Percentiles rank a stretch among this genome's conserved stretches.
Evolutionary conservation across 164 flowering plant genomes (phyloP).

Genomic region (Piper longum): DNA sequence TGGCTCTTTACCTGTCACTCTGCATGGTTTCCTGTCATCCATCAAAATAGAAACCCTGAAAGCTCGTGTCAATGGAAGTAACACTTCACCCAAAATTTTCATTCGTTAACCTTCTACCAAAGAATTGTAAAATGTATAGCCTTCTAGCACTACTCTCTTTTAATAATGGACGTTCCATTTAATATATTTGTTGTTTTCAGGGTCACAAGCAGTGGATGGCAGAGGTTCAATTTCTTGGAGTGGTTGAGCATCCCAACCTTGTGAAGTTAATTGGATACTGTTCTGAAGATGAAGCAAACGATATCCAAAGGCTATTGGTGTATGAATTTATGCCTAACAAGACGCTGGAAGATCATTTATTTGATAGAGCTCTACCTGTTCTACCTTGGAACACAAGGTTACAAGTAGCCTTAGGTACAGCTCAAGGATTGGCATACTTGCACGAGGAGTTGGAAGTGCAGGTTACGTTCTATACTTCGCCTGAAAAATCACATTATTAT

Average conservation of each 20-base stretch:
- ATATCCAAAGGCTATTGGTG: conserved; percentile 37
- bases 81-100: too few relatives aligned
- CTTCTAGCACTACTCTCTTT: too few relatives aligned
- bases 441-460: conserved; percentile 37
- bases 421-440: conserved; percentile 8
- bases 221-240: conserved; percentile 46
- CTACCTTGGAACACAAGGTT: conserved; percentile 36
- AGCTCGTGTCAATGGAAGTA: too few relatives aligned
- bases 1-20: too few relatives aligned
- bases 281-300: conserved; percentile 37
- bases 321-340: conserved; percentile 40
- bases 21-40: too few relatives aligned
- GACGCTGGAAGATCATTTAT: conserved; percentile 41
- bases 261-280: conserved; percentile 48
- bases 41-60: too few relatives aligned
- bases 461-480: conserved; percentile 10
- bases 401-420: conserved; percentile 33
- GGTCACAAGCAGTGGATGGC: conserved; percentile 50
- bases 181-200: conserved; percentile 6
- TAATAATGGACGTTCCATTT: too few relatives aligned
- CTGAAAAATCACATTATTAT: too few relatives aligned
- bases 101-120: too few relatives aligned
- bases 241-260: conserved; percentile 45
- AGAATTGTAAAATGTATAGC: too few relatives aligned
- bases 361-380: conserved; percentile 20